Evolutionary conservation across 371 early-diverging fungal species (phyloP).

Genomic region (Mucor velutinosus): DNA sequence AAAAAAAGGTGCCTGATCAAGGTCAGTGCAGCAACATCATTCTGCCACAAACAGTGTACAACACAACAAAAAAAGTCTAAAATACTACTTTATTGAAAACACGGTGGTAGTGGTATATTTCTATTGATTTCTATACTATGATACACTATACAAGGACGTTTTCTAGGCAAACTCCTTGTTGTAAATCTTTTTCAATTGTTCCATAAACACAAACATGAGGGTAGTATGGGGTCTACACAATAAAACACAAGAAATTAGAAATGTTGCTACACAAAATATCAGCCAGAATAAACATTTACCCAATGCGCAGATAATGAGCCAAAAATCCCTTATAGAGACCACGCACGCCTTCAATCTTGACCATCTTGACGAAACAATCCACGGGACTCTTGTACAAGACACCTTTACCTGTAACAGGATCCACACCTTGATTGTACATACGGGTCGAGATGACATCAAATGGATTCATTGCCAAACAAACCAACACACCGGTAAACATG

Average conservation of each 20-base stretch:
- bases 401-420: constrained; percentile 63
- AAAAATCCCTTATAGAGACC: constrained; percentile 93
- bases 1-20: no score
- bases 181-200: constrained; percentile 64
- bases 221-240: constrained; percentile 87
- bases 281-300: constrained; percentile 55
- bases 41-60: no score
- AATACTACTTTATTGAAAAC: no score
- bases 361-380: constrained; percentile 87
- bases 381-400: constrained; percentile 77
- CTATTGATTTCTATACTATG: constrained; percentile 16
- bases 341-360: constrained; percentile 79
- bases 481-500: constrained; percentile 84
- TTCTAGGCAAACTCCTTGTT: constrained; percentile 29
- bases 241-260: constrained; percentile 1
- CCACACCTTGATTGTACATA: constrained; percentile 91
- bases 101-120: background rate
- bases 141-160: no score
- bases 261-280: background rate
- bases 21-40: no score
- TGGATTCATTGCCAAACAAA: constrained; percentile 94
- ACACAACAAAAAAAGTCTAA: no score
- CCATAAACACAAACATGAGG: constrained; percentile 92
- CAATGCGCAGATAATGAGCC: constrained; percentile 93
- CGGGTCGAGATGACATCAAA: constrained; percentile 95